Conservation (phyloP, 352 stramenopile genomes). For the Phytophthora podocarpi region DNA sequence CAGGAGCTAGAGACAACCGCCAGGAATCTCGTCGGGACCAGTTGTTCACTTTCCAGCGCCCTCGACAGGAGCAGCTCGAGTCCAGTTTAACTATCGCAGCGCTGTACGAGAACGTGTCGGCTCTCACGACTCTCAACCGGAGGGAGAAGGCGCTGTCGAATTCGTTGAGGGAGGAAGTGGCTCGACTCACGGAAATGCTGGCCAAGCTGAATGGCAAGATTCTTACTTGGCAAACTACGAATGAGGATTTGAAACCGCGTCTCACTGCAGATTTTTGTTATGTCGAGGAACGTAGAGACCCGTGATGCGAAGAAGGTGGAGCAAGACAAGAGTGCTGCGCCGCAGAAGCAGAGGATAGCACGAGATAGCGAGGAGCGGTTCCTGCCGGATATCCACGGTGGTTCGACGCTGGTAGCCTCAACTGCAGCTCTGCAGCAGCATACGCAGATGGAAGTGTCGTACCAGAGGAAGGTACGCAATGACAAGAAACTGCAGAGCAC, state of each 20-base stretch:
- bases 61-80: constrained; percentile 43
- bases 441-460: constrained; percentile 68
- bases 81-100: constrained; percentile 27
- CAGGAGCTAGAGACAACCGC: constrained; percentile 2
- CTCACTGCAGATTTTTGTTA: constrained; percentile 1
- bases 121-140: constrained; percentile 49
- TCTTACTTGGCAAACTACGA: not conserved
- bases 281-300: no score
- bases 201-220: constrained; percentile 42
- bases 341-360: constrained; percentile 32
- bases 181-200: constrained; percentile 37
- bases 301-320: constrained; percentile 54
- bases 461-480: constrained; percentile 62
- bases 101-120: constrained; percentile 56
- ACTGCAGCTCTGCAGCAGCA: constrained; percentile 64
- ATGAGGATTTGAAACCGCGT: not conserved
- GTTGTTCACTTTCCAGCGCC: constrained; percentile 31
- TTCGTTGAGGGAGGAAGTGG: constrained; percentile 44
- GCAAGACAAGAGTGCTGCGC: constrained; percentile 43
- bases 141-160: constrained; percentile 54
- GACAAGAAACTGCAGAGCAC: not conserved
- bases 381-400: constrained; percentile 50
- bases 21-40: constrained; percentile 12
- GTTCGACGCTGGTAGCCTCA: constrained; percentile 21
- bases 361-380: constrained; percentile 24